Evolutionary conservation across 176 grass and related monocot genomes (phyloP).

Genomic region (Puccinellia tenuiflora): DNA sequence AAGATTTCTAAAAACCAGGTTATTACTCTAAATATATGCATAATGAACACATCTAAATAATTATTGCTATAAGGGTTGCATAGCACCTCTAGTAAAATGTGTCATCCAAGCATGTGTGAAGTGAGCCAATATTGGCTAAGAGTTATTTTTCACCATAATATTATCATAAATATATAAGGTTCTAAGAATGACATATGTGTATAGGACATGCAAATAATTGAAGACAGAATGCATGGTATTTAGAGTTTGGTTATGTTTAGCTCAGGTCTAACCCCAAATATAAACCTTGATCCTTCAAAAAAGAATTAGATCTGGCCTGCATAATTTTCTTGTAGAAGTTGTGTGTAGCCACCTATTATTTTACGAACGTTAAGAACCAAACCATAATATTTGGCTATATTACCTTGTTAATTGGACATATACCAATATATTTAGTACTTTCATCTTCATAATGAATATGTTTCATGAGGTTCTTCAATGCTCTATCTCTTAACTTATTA

Average conservation of each 20-base stretch:
- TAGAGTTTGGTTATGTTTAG: neutral
- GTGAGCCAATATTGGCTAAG: neutral
- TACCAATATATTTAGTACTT: conserved; percentile 37
- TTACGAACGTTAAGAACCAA: neutral
- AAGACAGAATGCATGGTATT: neutral
- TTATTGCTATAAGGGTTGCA: neutral
- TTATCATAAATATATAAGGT: neutral
- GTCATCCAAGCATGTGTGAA: neutral
- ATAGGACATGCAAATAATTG: neutral
- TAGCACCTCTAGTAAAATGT: neutral
- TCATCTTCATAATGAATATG: conserved; percentile 66
- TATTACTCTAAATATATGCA: neutral
- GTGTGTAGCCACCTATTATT: neutral
- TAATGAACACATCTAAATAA: neutral
- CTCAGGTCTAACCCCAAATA: neutral
- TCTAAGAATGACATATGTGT: neutral
- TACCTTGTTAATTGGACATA: conserved; percentile 53
- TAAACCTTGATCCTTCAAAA: neutral
- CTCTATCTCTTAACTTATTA: conserved; percentile 31
- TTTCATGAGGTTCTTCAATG: conserved; percentile 34
- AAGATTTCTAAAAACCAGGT: neutral
- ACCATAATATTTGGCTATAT: neutral
- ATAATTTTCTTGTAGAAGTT: neutral
- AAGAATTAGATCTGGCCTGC: too few relatives aligned
- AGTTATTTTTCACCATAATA: neutral